Evolutionary conservation across 2,329 filamentous ascomycete genomes (phyloP).

Genomic region (Alternaria triticimaculans): DNA sequence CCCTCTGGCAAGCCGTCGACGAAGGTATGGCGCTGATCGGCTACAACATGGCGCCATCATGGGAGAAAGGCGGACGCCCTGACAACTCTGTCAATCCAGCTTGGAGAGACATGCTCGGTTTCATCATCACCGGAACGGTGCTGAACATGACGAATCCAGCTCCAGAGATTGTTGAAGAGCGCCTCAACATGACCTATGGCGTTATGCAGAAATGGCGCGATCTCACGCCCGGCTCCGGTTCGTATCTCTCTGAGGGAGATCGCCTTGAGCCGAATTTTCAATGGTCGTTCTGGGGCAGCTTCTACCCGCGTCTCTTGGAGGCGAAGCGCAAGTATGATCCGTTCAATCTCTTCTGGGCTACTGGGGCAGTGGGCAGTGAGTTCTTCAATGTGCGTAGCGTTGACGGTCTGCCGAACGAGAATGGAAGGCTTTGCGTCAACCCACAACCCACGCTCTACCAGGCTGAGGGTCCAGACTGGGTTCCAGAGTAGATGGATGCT

Average conservation of each 20-base stretch:
- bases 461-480: background rate
- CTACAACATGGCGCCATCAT: conserved; percentile 1
- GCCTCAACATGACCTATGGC: background rate
- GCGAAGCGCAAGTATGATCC: background rate
- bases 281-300: background rate
- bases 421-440: background rate
- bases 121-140: background rate
- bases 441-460: background rate
- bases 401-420: background rate
- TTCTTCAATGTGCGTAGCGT: background rate
- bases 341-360: background rate
- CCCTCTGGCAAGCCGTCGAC: background rate
- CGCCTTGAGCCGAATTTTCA: background rate
- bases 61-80: conserved; percentile 1
- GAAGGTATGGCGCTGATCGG: background rate
- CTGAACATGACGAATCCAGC: background rate
- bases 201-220: background rate
- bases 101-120: conserved; percentile 1
- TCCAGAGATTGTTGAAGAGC: background rate
- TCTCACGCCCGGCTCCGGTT: background rate
- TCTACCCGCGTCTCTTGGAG: background rate
- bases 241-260: background rate
- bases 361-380: background rate
- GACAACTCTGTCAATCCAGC: conserved; percentile 3
- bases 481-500: background rate